Percentiles rank a stretch among this genome's conserved stretches.
phyloP scores from a whole-genome alignment of 306 rosid genomes.

The Trifolium pratense region DNA sequence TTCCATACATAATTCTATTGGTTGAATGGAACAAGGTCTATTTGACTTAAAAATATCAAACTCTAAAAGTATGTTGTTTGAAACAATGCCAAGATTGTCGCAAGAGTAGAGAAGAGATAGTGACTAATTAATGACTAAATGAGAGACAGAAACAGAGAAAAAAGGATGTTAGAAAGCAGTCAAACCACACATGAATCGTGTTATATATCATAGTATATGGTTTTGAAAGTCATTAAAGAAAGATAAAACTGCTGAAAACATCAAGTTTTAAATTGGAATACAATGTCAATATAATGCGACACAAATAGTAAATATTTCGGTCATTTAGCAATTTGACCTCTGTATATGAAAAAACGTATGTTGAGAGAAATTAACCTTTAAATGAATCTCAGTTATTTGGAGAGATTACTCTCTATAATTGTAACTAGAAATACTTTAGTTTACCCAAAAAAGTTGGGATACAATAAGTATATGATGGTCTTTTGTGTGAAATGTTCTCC shows the following conservation, averaged over 20 bases:
- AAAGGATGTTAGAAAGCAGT: background rate
- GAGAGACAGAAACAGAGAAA: background rate
- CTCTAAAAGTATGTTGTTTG: conserved; percentile 21
- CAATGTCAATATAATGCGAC: background rate
- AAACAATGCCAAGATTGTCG: conserved; percentile 10
- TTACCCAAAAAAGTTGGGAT: background rate
- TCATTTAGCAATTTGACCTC: background rate
- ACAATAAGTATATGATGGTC: too few species aligned
- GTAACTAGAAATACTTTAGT: too few species aligned
- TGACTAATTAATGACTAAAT: background rate
- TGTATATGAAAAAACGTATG: too few species aligned
- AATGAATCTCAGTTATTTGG: too few species aligned
- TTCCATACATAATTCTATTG: background rate
- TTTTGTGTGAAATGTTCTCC: too few species aligned
- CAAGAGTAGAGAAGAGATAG: background rate
- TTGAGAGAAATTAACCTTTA: too few species aligned
- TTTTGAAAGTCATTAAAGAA: conserved; percentile 17
- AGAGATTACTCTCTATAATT: background rate
- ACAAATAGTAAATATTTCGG: background rate
- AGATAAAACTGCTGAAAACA: background rate
- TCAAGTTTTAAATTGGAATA: background rate
- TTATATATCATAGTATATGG: background rate
- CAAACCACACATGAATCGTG: conserved; percentile 7
- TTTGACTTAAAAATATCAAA: conserved; percentile 1
- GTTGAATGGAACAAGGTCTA: background rate